Evolutionary conservation across 78 protist species (phyloP), one percentile per base, ranked within the genome.

Genomic region (Polysphondylium violaceum): DNA sequence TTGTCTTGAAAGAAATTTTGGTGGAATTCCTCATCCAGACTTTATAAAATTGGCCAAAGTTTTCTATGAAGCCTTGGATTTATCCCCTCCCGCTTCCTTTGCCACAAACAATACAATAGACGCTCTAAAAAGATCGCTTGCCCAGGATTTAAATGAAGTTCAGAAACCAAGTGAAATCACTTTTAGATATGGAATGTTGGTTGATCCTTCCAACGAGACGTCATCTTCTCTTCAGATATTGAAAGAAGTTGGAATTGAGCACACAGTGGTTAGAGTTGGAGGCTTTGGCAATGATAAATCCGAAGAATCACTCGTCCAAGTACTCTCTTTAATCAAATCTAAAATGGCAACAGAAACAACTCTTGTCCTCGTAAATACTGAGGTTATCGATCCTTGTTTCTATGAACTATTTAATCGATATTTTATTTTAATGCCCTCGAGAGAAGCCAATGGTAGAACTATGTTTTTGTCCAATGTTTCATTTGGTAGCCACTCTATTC

Each of bases 321-420:
- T 75, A 7, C 74, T 87, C 36, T 47, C 63, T 31, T 67, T 67
- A 41, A 60, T 87, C 50, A 87, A 87, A 33, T 38, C 14, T 35
- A 53, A 53, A 35, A 87, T 87, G 88, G 9, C 83, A 35, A 36
- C 58, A 23, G 93, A 85, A 55, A 77, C 78, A n/a, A 87, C 93
- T 0, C 86, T 87, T n/a, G 88, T 87, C 1, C 23, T 87, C 2
- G 93, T 87, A 21, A 87, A 87, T 16, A 65, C 93, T 21, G 78
- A 74, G 8, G 33, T 31, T 2, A 74, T 87, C 35, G 85, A 87
- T 41, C 77, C 93, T 25, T 87, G 93, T 43, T 87, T 87, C 76
- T 87, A 87, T 50, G 93, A 87, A 41, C 86, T 87, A 5, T 87
- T 74, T 61, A 87, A 87, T 56, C 21, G 93, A 27, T 74, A 87